Evolutionary conservation across 345 rosid genomes (phyloP), one percentile per base, ranked within the genome.

Genomic region (Noccaea caerulescens): DNA sequence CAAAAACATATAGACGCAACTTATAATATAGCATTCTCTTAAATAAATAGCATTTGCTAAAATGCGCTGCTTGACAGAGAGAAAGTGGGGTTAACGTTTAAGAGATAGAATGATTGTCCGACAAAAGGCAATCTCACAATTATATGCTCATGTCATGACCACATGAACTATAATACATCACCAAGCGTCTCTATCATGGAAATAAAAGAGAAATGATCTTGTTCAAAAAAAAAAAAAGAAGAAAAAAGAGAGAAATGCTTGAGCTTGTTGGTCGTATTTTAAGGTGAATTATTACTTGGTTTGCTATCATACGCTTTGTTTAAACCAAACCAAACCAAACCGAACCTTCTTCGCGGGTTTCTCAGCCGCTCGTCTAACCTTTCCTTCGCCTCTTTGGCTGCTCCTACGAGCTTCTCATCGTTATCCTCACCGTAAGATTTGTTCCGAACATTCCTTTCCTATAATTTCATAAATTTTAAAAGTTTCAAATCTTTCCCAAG

Each of bases 351-450:
- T 37, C 81, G 59, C 13, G 79, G 84, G 52, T 72, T 69, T 79
- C 84, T 81, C 8, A 94, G 79, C 80, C 83, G 79, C 78, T 73
- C 85, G 64, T 91, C 85, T 3, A 94, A 63, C 69, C 98, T 87
- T 69, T 89, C 85, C 77, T 86, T 94, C 9, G 99, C 99, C 72
- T 88, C 88, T 81, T 92, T 81, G 1, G 88, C 97, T 23, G 47
- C 76, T 66, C 72, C 87, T 49, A 82, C 89, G 4, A 91, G 92
- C 71, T 82, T 86, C 79, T 81, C 85, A 44, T 83, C 88, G 36
- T 52, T 60, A 14, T 72, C 86, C 10, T 49, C 66, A 14, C 77
- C 77, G 7, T 18, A 20, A 47, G 70, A 77, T 46, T 80, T 79
- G 47, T 45, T 69, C 14, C 56, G 45, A 38, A 76, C 72, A 77